phyloP scores from a whole-genome alignment of 163 green algal species.

The Scenedesmus sp. region DNA sequence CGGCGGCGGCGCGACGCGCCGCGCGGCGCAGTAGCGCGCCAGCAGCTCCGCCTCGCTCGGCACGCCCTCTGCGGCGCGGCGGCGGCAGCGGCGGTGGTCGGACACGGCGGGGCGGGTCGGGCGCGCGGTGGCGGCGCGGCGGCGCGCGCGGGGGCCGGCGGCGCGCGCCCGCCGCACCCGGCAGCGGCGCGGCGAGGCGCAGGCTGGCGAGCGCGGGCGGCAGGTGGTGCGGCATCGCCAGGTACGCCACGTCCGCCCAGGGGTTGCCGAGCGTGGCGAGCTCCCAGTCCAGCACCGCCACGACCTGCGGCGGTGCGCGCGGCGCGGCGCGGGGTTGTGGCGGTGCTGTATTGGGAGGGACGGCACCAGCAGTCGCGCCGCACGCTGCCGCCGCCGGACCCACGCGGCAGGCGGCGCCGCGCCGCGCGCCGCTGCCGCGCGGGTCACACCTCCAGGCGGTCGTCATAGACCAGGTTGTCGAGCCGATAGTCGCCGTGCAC shows the following conservation, averaged over 20 bases:
- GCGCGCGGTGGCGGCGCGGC: too few relatives aligned
- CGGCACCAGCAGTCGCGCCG: constrained; percentile 54
- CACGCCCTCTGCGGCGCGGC: constrained; percentile 23
- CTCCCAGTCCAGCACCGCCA: constrained; percentile 98
- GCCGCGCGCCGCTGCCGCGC: too few relatives aligned
- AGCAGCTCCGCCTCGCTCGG: constrained; percentile 38
- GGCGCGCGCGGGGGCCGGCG: too few relatives aligned
- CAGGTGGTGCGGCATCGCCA: constrained; percentile 91
- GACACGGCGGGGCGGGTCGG: too few relatives aligned
- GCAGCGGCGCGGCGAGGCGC: constrained; percentile 52
- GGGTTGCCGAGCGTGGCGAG: constrained; percentile 94
- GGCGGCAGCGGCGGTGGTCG: not conserved
- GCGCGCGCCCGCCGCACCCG: too few relatives aligned
- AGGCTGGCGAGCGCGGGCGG: constrained; percentile 59
- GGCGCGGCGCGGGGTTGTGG: not conserved
- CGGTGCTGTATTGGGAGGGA: not conserved
- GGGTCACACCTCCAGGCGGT: constrained; percentile 32
- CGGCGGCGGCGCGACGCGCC: constrained; percentile 44
- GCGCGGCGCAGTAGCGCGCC: constrained; percentile 14
- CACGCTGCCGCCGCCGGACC: too few relatives aligned
- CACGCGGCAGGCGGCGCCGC: too few relatives aligned
- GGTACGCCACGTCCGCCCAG: constrained; percentile 94
- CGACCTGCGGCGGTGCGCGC: constrained; percentile 43
- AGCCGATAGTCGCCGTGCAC: constrained; percentile 86
- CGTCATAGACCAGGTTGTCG: constrained; percentile 94